Percentiles rank a stretch among this genome's conserved stretches.
phyloP scores from a whole-genome alignment of 805 yeast species.

The Brettanomyces custersianus region DNA sequence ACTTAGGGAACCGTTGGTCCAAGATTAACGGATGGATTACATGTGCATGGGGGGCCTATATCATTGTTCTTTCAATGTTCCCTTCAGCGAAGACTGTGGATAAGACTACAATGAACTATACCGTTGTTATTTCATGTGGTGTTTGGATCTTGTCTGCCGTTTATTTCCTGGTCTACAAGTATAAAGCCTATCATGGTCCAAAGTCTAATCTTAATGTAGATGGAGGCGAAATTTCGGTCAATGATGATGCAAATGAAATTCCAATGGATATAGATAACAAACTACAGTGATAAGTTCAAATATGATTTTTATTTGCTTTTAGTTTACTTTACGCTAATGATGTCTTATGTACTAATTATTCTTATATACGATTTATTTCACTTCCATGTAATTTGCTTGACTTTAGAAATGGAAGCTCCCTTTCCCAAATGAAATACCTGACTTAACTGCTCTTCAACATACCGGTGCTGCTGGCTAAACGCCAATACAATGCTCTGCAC shows the following conservation, averaged over 20 bases:
- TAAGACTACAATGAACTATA: slow-evolving; percentile 28
- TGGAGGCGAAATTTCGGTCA: slow-evolving; percentile 2
- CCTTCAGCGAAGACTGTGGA: slow-evolving; percentile 35
- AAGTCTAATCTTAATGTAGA: slow-evolving; percentile 13
- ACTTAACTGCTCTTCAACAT: slow-evolving; percentile 7
- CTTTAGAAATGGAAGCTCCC: no score
- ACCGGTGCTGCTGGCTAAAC: slow-evolving; percentile 4
- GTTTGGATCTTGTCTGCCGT: slow-evolving; percentile 19
- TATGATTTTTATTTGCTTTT: no score
- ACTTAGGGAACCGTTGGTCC: slow-evolving; percentile 43
- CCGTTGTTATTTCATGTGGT: slow-evolving; percentile 26
- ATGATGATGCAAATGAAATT: not conserved
- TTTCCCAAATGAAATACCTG: no score
- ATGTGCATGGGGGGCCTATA: slow-evolving; percentile 38
- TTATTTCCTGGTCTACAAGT: slow-evolving; percentile 17
- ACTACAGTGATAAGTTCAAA: not conserved
- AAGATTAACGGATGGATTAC: slow-evolving; percentile 36
- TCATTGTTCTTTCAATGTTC: slow-evolving; percentile 48
- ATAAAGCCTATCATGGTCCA: slow-evolving; percentile 21
- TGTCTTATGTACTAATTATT: no score
- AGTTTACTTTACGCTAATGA: no score
- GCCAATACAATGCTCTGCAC: not conserved
- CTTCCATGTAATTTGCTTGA: no score
- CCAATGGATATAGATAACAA: slow-evolving; percentile 1
- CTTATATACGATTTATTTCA: no score